A percentile compares a stretch with the other conserved stretches of the same genome.
Conservation (phyloP, 2,329 filamentous ascomycete genomes). For the Beauveria sp. region DNA sequence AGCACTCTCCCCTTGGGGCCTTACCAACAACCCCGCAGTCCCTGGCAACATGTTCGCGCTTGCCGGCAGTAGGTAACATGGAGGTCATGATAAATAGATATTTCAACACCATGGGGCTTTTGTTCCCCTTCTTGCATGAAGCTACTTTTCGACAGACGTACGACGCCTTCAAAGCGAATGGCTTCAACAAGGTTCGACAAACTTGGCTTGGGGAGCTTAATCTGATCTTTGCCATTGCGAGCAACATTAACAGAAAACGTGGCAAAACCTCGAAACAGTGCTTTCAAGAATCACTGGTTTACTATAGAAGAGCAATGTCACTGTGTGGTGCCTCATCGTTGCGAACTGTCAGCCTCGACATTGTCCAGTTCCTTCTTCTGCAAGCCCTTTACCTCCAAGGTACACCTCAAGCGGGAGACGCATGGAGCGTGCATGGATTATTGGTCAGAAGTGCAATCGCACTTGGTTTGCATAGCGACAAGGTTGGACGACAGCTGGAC, state of each 20-base stretch:
- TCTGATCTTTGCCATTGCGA: constrained; percentile 41
- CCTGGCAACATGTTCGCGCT: background rate
- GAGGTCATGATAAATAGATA: constrained; percentile 17
- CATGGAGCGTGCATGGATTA: constrained; percentile 47
- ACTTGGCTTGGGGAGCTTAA: constrained; percentile 45
- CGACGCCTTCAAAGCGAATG: constrained; percentile 12
- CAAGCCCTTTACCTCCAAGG: constrained; percentile 46
- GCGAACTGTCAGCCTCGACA: constrained; percentile 36
- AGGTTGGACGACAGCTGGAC: constrained; percentile 27
- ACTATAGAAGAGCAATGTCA: constrained; percentile 34
- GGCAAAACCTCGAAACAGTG: constrained; percentile 26
- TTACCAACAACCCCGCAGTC: background rate
- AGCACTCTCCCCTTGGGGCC: constrained; percentile 5
- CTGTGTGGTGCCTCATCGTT: constrained; percentile 35
- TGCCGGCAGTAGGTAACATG: constrained; percentile 17
- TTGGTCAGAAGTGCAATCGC: constrained; percentile 43
- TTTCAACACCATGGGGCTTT: constrained; percentile 21
- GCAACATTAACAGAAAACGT: constrained; percentile 24
- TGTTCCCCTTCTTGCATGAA: constrained; percentile 24
- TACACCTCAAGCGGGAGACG: constrained; percentile 43
- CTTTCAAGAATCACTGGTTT: constrained; percentile 34
- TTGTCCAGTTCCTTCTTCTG: constrained; percentile 41
- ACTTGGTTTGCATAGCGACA: constrained; percentile 41
- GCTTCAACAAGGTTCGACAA: constrained; percentile 29
- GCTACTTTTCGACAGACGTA: constrained; percentile 19